Evolutionary conservation across 192 early-diverging fungal species (phyloP).

Genomic region (Backusella macrospora): DNA sequence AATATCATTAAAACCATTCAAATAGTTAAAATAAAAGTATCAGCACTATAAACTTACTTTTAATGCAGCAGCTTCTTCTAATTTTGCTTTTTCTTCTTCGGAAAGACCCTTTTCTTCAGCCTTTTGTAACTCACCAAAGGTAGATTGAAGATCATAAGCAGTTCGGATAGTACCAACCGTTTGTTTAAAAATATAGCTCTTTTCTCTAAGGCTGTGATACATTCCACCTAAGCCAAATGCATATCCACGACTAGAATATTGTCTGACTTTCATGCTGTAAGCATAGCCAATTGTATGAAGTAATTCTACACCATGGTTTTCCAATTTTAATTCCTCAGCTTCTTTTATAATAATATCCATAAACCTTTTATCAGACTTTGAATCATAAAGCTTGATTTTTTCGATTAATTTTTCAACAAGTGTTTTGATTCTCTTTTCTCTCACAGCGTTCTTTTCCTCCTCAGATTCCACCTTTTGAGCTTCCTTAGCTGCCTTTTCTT

Average conservation of each 20-base stretch:
- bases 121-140: conserved; percentile 86
- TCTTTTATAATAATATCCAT: conserved; percentile 72
- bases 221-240: conserved; percentile 74
- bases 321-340: conserved; percentile 85
- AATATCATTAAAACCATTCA: no score
- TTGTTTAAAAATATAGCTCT: conserved; percentile 88
- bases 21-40: not conserved
- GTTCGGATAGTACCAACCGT: conserved; percentile 91
- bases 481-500: conserved; percentile 64
- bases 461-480: conserved; percentile 57
- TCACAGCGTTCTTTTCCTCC: conserved; percentile 59
- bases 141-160: conserved; percentile 91
- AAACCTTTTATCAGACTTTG: conserved; percentile 62
- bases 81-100: conserved; percentile 62
- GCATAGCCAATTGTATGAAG: conserved; percentile 93
- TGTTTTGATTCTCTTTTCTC: conserved; percentile 68
- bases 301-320: conserved; percentile 92
- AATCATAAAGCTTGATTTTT: conserved; percentile 80
- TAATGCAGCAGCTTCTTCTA: conserved; percentile 72
- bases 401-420: conserved; percentile 72
- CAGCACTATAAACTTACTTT: conserved; percentile 37
- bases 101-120: conserved; percentile 85
- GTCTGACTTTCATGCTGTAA: conserved; percentile 87
- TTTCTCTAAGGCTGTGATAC: conserved; percentile 79
- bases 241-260: conserved; percentile 72